phyloP scores from a whole-genome alignment of 345 rosid species.

The Populus euphratica region DNA sequence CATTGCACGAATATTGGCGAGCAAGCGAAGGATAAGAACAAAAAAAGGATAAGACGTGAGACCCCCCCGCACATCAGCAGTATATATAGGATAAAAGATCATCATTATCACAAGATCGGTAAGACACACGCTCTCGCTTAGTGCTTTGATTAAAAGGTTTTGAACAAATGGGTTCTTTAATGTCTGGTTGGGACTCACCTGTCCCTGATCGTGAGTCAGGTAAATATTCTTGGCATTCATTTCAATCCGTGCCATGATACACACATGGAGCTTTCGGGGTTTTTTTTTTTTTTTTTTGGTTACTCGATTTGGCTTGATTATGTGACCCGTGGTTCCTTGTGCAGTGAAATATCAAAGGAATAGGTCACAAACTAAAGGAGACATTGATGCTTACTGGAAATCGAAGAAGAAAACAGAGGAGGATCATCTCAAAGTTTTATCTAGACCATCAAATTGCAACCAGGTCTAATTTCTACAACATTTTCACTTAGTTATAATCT shows the following conservation, averaged over 20 bases:
- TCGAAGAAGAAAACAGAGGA: slow-evolving; percentile 57
- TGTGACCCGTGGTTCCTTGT: background rate
- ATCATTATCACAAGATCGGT: no score
- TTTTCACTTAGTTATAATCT: no score
- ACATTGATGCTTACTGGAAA: slow-evolving; percentile 75
- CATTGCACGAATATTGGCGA: no score
- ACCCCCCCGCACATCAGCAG: no score
- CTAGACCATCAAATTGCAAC: slow-evolving; percentile 11
- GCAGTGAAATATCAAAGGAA: slow-evolving; percentile 54
- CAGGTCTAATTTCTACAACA: slow-evolving; percentile 12
- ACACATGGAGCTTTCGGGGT: background rate
- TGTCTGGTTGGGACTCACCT: slow-evolving; percentile 94
- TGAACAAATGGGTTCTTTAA: slow-evolving; percentile 70
- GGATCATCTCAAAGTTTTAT: slow-evolving; percentile 46
- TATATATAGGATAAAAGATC: no score
- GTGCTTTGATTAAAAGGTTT: background rate
- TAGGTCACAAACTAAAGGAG: slow-evolving; percentile 63
- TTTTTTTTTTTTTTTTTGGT: background rate
- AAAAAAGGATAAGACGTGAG: no score
- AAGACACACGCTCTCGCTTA: background rate
- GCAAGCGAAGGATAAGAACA: no score
- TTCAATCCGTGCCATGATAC: background rate
- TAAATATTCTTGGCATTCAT: slow-evolving; percentile 15
- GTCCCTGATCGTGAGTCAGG: slow-evolving; percentile 47
- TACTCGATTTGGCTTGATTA: background rate